phyloP scores from a whole-genome alignment of 176 grass and related monocot species.

The Stipa capillata region DNA sequence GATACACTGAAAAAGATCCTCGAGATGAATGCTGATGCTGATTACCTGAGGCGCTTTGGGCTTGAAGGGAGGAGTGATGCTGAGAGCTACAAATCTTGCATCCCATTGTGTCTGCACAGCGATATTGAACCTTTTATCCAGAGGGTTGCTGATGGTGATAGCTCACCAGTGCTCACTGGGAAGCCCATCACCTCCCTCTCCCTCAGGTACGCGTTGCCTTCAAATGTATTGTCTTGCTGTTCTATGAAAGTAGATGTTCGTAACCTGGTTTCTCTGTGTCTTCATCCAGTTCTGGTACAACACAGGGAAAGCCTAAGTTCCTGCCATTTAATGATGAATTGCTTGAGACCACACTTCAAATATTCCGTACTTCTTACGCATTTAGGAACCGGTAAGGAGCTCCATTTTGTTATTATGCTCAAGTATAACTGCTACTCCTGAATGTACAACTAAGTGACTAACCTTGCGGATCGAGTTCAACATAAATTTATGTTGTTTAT shows the following conservation, averaged over 20 bases:
- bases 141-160: slow-evolving; percentile 65
- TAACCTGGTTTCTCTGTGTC: neutral
- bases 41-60: slow-evolving; percentile 65
- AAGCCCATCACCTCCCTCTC: slow-evolving; percentile 74
- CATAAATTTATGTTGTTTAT: neutral
- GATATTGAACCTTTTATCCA: slow-evolving; percentile 70
- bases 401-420: slow-evolving; percentile 5
- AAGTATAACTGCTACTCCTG: neutral
- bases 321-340: slow-evolving; percentile 78
- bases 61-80: slow-evolving; percentile 73
- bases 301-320: slow-evolving; percentile 81
- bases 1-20: slow-evolving; percentile 77
- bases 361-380: slow-evolving; percentile 65
- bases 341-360: slow-evolving; percentile 69
- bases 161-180: slow-evolving; percentile 56
- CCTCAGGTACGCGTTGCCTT: slow-evolving; percentile 44
- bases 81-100: slow-evolving; percentile 61
- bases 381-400: slow-evolving; percentile 65
- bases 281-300: slow-evolving; percentile 74
- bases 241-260: neutral
- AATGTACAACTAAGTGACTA: neutral
- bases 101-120: slow-evolving; percentile 60
- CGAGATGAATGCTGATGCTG: slow-evolving; percentile 54
- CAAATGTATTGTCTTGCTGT: neutral
- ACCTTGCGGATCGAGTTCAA: neutral